These are phyloP conservation scores for Saccharomycopsis fodiens DNA, from an alignment of 805 yeast genomes.

Conservation along the genomic window DNA sequence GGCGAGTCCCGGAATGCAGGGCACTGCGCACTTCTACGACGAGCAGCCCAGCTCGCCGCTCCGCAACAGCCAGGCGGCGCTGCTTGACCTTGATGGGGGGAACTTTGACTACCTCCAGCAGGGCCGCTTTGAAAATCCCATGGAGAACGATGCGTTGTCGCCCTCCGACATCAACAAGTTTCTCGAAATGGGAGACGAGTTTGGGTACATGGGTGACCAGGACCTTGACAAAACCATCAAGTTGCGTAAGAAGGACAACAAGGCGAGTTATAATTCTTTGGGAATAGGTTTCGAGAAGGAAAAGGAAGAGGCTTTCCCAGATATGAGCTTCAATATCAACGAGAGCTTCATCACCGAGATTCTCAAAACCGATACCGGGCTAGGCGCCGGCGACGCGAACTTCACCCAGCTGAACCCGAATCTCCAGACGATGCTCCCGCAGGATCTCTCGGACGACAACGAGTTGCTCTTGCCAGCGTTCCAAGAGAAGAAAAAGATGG, in stretches of 20 bases:
- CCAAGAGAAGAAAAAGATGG: conserved; percentile 1
- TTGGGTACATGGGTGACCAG: background rate
- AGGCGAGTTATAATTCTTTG: background rate
- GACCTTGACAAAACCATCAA: background rate
- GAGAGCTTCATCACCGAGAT: conserved; percentile 19
- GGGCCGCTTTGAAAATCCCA: background rate
- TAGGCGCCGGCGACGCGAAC: background rate
- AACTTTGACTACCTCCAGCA: background rate
- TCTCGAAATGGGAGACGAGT: background rate
- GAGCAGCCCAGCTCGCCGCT: conserved; percentile 2
- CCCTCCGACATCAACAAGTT: background rate
- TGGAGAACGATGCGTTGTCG: background rate
- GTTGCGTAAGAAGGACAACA: background rate
- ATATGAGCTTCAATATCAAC: conserved; percentile 18
- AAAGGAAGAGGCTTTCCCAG: conserved; percentile 1
- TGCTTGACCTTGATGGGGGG: background rate
- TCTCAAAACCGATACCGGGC: background rate
- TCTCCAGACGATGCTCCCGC: background rate
- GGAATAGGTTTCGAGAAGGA: background rate
- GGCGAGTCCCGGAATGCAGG: conserved; percentile 16
- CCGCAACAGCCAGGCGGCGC: background rate
- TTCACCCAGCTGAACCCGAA: background rate
- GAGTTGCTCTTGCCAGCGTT: conserved; percentile 7
- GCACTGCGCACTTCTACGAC: conserved; percentile 7
- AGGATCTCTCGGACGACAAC: background rate